A percentile compares a stretch with the other conserved stretches of the same genome.
These are phyloP conservation scores for Verticillium alfalfae DNA, from an alignment of 2,329 filamentous ascomycete genomes.

Conservation along the genomic window DNA sequence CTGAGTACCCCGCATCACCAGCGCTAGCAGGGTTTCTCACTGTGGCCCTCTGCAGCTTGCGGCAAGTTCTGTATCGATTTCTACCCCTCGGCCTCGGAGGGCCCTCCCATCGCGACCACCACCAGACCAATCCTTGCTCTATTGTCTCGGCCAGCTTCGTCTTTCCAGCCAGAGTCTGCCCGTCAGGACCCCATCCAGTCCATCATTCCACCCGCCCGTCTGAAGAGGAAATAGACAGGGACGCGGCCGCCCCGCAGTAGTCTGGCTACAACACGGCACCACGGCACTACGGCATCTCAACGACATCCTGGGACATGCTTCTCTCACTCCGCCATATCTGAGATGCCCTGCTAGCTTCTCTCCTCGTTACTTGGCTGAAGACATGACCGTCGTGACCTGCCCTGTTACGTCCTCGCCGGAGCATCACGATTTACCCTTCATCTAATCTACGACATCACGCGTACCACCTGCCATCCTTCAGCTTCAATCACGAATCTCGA, in stretches of 20 bases:
- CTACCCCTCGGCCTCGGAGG: not conserved
- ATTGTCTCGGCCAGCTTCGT: not conserved
- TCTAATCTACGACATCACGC: not conserved
- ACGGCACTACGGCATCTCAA: not conserved
- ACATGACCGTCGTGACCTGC: not conserved
- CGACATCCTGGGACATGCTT: not conserved
- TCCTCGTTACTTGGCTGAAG: not conserved
- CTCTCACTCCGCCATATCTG: not conserved
- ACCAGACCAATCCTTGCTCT: not conserved
- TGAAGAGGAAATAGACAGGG: not conserved
- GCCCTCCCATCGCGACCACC: not conserved
- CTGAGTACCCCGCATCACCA: slow-evolving; percentile 2
- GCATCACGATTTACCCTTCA: not conserved
- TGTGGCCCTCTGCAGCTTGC: not conserved
- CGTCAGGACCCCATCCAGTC: not conserved
- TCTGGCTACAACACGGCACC: not conserved
- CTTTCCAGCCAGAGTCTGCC: not conserved
- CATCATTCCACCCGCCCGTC: not conserved
- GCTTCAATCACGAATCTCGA: not conserved
- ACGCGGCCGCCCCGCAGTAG: not conserved
- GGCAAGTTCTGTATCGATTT: not conserved
- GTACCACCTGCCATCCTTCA: not conserved
- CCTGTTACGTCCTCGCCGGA: not conserved
- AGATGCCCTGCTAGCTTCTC: not conserved
- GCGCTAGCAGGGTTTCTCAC: slow-evolving; percentile 1